A percentile compares a stretch with the other conserved stretches of the same genome.
Evolutionary conservation across 2,329 filamentous ascomycete genomes (phyloP).

Genomic region (Pseudofabraea citricarpa): DNA sequence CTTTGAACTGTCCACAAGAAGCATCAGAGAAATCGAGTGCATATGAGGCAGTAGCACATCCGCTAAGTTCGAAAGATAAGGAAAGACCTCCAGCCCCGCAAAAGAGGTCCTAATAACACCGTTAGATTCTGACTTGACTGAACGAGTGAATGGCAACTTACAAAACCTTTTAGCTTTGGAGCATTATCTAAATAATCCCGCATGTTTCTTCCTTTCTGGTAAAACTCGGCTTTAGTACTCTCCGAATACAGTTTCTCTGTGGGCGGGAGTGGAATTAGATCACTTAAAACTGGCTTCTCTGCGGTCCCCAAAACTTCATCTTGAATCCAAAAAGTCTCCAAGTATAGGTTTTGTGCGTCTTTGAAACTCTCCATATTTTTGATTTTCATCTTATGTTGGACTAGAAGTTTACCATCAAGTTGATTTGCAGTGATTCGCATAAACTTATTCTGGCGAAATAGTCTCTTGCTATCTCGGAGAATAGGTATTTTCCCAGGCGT

Average conservation of each 20-base stretch:
- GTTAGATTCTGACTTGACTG: not conserved
- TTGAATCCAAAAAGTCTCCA: conserved; percentile 12
- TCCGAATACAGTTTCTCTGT: not conserved
- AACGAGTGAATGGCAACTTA: not conserved
- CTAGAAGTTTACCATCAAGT: conserved; percentile 14
- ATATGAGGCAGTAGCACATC: not conserved
- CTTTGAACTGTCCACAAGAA: not conserved
- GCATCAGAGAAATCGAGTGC: not conserved
- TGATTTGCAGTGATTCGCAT: not conserved
- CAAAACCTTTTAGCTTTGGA: not conserved
- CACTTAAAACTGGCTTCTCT: not conserved
- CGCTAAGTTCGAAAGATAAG: not conserved
- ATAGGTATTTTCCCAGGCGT: not conserved
- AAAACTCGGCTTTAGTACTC: not conserved
- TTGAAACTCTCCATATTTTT: conserved; percentile 13
- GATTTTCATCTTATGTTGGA: conserved; percentile 10
- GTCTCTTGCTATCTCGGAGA: conserved; percentile 9
- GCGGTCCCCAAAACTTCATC: conserved; percentile 3
- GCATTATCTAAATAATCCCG: not conserved
- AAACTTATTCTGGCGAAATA: conserved; percentile 3
- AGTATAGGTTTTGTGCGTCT: conserved; percentile 7
- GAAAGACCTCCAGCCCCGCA: not conserved
- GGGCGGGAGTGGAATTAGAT: not conserved
- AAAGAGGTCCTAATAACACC: not conserved
- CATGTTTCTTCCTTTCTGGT: too few relatives aligned